These are phyloP conservation scores for Podila epicladia DNA, from an alignment of 192 early-diverging fungal species.

Conservation along the genomic window DNA sequence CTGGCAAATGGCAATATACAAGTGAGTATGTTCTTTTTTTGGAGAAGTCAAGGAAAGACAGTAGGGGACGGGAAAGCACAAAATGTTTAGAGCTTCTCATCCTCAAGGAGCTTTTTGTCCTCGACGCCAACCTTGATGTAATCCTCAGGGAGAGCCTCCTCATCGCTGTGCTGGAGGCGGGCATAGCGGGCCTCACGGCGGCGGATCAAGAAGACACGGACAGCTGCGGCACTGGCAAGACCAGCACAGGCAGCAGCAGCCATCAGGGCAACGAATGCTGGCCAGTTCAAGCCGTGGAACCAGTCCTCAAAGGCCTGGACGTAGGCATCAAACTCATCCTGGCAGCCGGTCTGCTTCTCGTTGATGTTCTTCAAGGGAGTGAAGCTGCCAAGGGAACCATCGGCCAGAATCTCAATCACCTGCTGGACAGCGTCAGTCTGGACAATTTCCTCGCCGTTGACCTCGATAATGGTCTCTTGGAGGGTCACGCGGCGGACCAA, in stretches of 20 bases:
- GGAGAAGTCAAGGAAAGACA: no score
- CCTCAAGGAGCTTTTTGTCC: neutral
- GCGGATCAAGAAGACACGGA: neutral
- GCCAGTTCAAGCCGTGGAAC: neutral
- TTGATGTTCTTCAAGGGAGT: constrained; percentile 32
- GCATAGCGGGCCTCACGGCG: neutral
- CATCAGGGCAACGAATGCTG: neutral
- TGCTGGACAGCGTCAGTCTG: constrained; percentile 64
- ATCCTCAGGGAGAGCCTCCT: neutral
- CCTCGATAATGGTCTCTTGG: constrained; percentile 58
- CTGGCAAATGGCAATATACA: no score
- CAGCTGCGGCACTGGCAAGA: neutral
- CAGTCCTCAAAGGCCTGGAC: neutral
- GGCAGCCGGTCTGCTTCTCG: neutral
- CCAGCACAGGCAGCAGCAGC: neutral
- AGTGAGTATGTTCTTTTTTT: no score
- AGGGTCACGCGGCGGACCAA: constrained; percentile 62
- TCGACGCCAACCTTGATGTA: neutral
- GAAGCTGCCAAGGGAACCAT: constrained; percentile 54
- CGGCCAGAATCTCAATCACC: constrained; percentile 63
- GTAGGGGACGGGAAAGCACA: no score
- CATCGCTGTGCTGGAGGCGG: neutral
- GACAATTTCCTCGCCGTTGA: constrained; percentile 61
- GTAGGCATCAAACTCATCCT: neutral
- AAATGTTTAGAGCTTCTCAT: no score